These are phyloP conservation scores for Penicillium aurantiogriseum DNA, from an alignment of 2,329 filamentous ascomycete species.

Conservation along the genomic window DNA sequence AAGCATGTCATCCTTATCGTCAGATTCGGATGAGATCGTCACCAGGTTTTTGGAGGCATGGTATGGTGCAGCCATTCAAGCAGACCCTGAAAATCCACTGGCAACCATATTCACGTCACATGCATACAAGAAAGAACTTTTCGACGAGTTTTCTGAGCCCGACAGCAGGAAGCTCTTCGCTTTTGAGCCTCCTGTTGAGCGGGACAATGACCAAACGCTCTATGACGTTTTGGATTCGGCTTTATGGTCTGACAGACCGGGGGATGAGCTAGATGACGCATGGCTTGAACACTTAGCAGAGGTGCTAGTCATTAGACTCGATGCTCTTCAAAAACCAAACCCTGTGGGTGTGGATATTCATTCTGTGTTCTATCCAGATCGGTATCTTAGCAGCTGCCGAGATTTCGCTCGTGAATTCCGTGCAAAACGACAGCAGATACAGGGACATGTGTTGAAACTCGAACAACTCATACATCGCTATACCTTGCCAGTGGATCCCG, in stretches of 20 bases:
- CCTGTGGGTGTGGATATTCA: slow-evolving; percentile 53
- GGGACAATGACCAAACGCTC: slow-evolving; percentile 44
- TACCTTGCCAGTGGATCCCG: slow-evolving; percentile 22
- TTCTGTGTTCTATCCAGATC: slow-evolving; percentile 56
- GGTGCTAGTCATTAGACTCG: slow-evolving; percentile 53
- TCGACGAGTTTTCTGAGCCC: slow-evolving; percentile 29
- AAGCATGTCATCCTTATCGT: slow-evolving; percentile 29
- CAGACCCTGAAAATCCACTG: slow-evolving; percentile 43
- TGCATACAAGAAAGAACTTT: slow-evolving; percentile 40
- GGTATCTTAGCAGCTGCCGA: slow-evolving; percentile 56
- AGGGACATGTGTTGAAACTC: slow-evolving; percentile 34
- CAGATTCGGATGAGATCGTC: slow-evolving; percentile 38
- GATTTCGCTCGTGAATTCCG: slow-evolving; percentile 50
- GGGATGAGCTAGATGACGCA: slow-evolving; percentile 43
- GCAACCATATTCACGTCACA: slow-evolving; percentile 48
- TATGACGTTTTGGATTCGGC: slow-evolving; percentile 55
- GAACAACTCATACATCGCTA: slow-evolving; percentile 34
- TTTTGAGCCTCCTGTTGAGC: slow-evolving; percentile 41
- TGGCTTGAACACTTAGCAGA: slow-evolving; percentile 53
- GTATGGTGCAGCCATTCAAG: slow-evolving; percentile 46
- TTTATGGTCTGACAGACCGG: slow-evolving; percentile 48
- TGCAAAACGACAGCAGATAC: slow-evolving; percentile 34
- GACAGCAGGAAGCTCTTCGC: slow-evolving; percentile 40
- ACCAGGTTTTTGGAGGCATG: slow-evolving; percentile 52
- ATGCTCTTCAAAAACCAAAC: slow-evolving; percentile 35